Percentiles rank a stretch among this genome's conserved stretches.
Conservation (phyloP, 1,139 yeast species). For the Arxiozyma bovina region DNA sequence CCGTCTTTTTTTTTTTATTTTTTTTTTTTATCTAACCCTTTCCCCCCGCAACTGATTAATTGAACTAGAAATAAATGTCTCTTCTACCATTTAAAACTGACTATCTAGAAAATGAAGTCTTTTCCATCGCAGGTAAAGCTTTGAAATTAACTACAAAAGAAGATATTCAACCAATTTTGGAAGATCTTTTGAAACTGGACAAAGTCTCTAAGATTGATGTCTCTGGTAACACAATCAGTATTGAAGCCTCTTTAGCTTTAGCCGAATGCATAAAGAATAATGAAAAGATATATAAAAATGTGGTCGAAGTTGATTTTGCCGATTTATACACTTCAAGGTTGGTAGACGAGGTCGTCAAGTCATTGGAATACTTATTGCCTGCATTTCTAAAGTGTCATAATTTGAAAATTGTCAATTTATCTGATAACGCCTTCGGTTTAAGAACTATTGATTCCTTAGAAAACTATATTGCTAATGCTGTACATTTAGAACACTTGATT, state of each 20-base stretch:
- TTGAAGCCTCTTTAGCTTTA: slow-evolving; percentile 70
- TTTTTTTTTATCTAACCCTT: too few relatives aligned
- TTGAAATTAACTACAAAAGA: slow-evolving; percentile 61
- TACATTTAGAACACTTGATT: slow-evolving; percentile 73
- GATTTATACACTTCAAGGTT: slow-evolving; percentile 92
- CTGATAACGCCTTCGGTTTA: slow-evolving; percentile 95
- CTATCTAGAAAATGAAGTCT: slow-evolving; percentile 30
- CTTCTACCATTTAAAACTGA: slow-evolving; percentile 31
- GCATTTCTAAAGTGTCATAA: slow-evolving; percentile 61
- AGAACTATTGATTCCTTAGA: slow-evolving; percentile 90
- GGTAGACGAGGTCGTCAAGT: slow-evolving; percentile 86
- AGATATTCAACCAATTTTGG: slow-evolving; percentile 63
- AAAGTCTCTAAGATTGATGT: slow-evolving; percentile 59
- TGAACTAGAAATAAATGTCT: slow-evolving; percentile 28
- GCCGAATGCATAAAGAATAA: slow-evolving; percentile 47
- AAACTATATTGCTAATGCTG: slow-evolving; percentile 62
- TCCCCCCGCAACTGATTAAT: not conserved
- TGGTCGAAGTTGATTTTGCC: slow-evolving; percentile 68
- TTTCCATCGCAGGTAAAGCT: slow-evolving; percentile 67
- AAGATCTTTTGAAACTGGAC: slow-evolving; percentile 39
- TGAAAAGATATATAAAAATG: slow-evolving; percentile 38
- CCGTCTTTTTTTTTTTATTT: too few relatives aligned
- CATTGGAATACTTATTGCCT: slow-evolving; percentile 63
- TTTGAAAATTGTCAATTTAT: slow-evolving; percentile 65
- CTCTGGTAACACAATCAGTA: slow-evolving; percentile 90